Evolutionary conservation across 495 filamentous ascomycete species (phyloP).

Genomic region (Aspergillus nanangensis): DNA sequence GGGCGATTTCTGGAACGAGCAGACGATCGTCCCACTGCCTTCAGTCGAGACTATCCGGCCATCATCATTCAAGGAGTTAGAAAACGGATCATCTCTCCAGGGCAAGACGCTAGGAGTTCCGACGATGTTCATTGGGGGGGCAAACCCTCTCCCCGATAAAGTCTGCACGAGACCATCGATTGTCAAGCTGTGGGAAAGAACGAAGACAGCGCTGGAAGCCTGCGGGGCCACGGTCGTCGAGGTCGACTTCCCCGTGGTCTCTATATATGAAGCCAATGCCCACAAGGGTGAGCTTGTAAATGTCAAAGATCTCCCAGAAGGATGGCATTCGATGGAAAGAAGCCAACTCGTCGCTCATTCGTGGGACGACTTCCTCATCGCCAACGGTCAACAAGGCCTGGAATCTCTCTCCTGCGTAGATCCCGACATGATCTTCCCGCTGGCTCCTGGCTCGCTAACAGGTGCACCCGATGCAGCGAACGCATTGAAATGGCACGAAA

Average conservation of each 20-base stretch:
- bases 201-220: slow-evolving; percentile 17
- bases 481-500: slow-evolving; percentile 26
- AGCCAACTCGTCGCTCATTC: slow-evolving; percentile 29
- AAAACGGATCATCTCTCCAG: slow-evolving; percentile 15
- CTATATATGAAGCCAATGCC: slow-evolving; percentile 27
- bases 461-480: slow-evolving; percentile 29
- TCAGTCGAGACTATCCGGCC: slow-evolving; percentile 22
- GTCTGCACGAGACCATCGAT: slow-evolving; percentile 24
- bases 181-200: slow-evolving; percentile 27
- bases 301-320: slow-evolving; percentile 25
- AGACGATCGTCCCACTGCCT: slow-evolving; percentile 22
- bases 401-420: slow-evolving; percentile 23
- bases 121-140: slow-evolving; percentile 31
- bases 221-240: slow-evolving; percentile 30
- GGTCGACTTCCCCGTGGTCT: slow-evolving; percentile 29
- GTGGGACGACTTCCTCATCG: slow-evolving; percentile 30
- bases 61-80: slow-evolving; percentile 13
- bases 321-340: slow-evolving; percentile 28
- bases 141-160: slow-evolving; percentile 18
- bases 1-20: slow-evolving; percentile 35
- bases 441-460: slow-evolving; percentile 24
- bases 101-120: slow-evolving; percentile 29
- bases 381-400: slow-evolving; percentile 23
- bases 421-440: slow-evolving; percentile 28
- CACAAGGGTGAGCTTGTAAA: slow-evolving; percentile 25